These are phyloP conservation scores for Sisymbrium irio DNA, from an alignment of 345 rosid genomes.

Conservation along the genomic window DNA sequence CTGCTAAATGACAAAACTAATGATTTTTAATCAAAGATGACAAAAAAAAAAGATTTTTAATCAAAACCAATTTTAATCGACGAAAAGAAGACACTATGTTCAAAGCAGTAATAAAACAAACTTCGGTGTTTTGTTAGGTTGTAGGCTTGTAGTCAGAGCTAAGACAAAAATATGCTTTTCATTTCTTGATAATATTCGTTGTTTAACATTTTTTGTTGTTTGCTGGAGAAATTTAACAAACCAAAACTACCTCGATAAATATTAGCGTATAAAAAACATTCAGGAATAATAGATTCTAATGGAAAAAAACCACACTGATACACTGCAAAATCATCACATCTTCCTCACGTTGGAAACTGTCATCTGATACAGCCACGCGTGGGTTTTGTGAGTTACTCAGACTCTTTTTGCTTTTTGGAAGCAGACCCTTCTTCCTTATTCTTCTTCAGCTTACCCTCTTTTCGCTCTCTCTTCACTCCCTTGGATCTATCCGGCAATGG, in stretches of 20 bases:
- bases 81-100: neutral
- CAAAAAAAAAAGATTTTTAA: neutral
- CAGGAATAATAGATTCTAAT: constrained; percentile 1
- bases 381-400: constrained; percentile 31
- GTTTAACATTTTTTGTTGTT: neutral
- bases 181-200: neutral
- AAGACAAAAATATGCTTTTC: neutral
- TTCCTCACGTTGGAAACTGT: neutral
- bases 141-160: neutral
- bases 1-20: neutral
- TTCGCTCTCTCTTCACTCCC: constrained; percentile 94
- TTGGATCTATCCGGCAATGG: constrained; percentile 61
- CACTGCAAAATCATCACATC: constrained; percentile 24
- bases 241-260: constrained; percentile 2
- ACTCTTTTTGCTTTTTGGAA: constrained; percentile 62
- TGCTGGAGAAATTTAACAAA: neutral
- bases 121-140: neutral
- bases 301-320: neutral
- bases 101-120: neutral
- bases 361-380: neutral
- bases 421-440: constrained; percentile 33
- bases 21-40: neutral
- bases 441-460: constrained; percentile 61
- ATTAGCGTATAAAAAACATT: constrained; percentile 10
- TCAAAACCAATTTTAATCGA: neutral